Conservation (phyloP, 441 rosid genomes). For the Geranium incanum region DNA sequence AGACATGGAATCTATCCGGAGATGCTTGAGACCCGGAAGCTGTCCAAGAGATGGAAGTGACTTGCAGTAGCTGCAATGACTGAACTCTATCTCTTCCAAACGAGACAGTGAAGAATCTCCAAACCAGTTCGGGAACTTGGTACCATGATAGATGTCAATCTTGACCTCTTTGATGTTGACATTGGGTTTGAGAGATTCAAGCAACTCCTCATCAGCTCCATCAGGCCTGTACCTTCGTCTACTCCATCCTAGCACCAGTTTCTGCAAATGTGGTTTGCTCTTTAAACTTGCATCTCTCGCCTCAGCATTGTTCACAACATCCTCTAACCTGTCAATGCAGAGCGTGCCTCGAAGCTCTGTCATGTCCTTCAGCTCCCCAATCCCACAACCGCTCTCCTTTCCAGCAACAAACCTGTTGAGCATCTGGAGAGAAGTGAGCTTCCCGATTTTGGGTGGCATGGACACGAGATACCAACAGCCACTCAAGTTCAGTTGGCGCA, state of each 20-base stretch:
- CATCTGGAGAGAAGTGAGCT: constrained; percentile 20
- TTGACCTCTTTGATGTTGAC: neutral
- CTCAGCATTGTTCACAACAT: constrained; percentile 14
- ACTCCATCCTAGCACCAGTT: constrained; percentile 28
- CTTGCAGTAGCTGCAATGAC: constrained; percentile 10
- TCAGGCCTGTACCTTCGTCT: neutral
- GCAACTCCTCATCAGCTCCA: neutral
- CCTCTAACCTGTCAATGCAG: constrained; percentile 24
- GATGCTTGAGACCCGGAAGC: constrained; percentile 28
- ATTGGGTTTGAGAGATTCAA: constrained; percentile 20
- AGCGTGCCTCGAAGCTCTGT: constrained; percentile 25
- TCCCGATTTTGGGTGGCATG: constrained; percentile 27
- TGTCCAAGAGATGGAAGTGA: constrained; percentile 19
- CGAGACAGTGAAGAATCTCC: constrained; percentile 17
- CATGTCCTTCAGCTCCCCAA: constrained; percentile 26
- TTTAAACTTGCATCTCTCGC: constrained; percentile 27
- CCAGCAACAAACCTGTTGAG: constrained; percentile 25
- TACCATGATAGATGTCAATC: constrained; percentile 9
- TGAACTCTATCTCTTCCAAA: constrained; percentile 19
- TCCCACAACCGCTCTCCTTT: constrained; percentile 17
- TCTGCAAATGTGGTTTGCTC: constrained; percentile 21
- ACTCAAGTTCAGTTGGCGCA: constrained; percentile 21
- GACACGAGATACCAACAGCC: constrained; percentile 10
- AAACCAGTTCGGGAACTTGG: constrained; percentile 16
- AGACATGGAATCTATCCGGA: constrained; percentile 16